Conservation (phyloP, 352 stramenopile species). For the Phytophthora foliorum region DNA sequence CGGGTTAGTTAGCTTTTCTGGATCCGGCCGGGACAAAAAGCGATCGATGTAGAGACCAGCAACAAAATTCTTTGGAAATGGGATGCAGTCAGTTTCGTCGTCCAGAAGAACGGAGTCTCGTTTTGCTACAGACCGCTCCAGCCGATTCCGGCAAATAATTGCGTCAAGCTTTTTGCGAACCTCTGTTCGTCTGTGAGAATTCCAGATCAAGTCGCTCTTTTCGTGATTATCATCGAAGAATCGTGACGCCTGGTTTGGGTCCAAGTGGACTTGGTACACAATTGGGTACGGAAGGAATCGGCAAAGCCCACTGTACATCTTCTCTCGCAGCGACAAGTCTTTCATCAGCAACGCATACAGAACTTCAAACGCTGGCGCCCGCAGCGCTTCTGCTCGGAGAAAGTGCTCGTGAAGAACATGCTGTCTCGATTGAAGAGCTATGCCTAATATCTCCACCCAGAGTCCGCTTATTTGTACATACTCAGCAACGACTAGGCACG, state of each 20-base stretch:
- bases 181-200: constrained; percentile 78
- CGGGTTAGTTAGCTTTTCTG: constrained; percentile 78
- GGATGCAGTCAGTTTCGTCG: constrained; percentile 70
- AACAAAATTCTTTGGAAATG: constrained; percentile 73
- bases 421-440: constrained; percentile 81
- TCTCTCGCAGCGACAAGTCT: constrained; percentile 69
- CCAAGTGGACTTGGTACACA: constrained; percentile 86
- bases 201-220: constrained; percentile 88
- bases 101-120: constrained; percentile 82
- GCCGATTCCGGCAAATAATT: constrained; percentile 81
- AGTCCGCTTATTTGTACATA: constrained; percentile 80
- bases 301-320: constrained; percentile 79
- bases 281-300: constrained; percentile 85
- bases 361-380: constrained; percentile 84
- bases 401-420: constrained; percentile 88
- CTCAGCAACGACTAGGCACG: constrained; percentile 75
- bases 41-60: constrained; percentile 79
- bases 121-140: constrained; percentile 79
- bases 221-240: constrained; percentile 90
- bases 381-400: constrained; percentile 75
- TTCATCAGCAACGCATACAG: constrained; percentile 82
- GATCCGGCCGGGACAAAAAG: constrained; percentile 77
- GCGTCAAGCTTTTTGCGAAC: constrained; percentile 82
- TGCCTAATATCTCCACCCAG: constrained; percentile 84
- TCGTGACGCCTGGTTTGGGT: constrained; percentile 71